Evolutionary conservation across 225 moss, liverwort and hornwort genomes (phyloP).

Genomic region (Takakia lepidozioides): DNA sequence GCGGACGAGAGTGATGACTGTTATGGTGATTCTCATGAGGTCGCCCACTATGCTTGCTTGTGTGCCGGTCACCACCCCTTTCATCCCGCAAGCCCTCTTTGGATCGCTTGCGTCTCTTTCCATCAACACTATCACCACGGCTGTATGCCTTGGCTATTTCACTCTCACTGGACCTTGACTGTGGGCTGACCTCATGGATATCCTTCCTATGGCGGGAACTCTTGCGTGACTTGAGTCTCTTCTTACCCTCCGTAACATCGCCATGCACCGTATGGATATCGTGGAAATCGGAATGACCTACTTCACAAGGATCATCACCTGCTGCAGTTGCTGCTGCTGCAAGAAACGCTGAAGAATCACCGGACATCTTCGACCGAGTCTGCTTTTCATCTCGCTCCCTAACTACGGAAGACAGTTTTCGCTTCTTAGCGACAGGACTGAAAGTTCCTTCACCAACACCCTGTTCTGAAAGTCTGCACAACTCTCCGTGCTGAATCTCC

Average conservation of each 20-base stretch:
- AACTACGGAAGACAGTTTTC: slow-evolving; percentile 2
- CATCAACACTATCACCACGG: too few relatives aligned
- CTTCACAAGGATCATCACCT: background rate
- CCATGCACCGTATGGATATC: background rate
- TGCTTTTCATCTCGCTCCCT: slow-evolving; percentile 5
- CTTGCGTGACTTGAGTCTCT: background rate
- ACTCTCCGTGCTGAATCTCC: slow-evolving; percentile 1
- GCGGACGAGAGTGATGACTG: too few relatives aligned
- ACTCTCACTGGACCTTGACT: slow-evolving; percentile 5
- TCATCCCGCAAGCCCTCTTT: too few relatives aligned
- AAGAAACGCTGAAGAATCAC: background rate
- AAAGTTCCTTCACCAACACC: too few relatives aligned
- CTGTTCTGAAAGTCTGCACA: too few relatives aligned
- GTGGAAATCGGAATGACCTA: background rate
- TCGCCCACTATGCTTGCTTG: too few relatives aligned
- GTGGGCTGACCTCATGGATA: slow-evolving; percentile 2
- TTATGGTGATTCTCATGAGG: too few relatives aligned
- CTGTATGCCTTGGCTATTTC: background rate
- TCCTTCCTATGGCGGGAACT: slow-evolving; percentile 6
- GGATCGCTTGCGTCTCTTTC: slow-evolving; percentile 34
- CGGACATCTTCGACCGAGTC: background rate
- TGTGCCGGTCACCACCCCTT: too few relatives aligned
- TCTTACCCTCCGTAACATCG: slow-evolving; percentile 1
- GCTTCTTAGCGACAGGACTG: slow-evolving; percentile 2
- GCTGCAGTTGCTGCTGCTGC: background rate